phyloP scores from a whole-genome alignment of 202 grass and related monocot species.

The Dendrocalamus latiflorus region DNA sequence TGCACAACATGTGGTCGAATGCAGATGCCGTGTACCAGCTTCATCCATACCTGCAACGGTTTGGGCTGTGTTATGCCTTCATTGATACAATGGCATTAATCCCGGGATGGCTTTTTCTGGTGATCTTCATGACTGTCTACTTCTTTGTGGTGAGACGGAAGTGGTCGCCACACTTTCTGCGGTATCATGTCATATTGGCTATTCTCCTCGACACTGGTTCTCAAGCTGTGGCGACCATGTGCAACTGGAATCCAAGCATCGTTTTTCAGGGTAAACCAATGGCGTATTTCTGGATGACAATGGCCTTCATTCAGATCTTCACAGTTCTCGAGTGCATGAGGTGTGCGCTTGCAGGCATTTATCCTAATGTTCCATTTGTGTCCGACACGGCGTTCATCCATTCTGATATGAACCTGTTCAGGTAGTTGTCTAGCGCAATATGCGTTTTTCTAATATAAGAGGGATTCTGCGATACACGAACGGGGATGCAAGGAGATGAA shows the following conservation, averaged over 20 bases:
- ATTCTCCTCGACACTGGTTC: conserved; percentile 74
- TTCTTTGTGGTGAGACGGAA: conserved; percentile 66
- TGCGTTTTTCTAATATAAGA: conserved; percentile 9
- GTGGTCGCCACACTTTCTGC: conserved; percentile 65
- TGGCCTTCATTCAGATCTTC: conserved; percentile 71
- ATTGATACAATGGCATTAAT: conserved; percentile 58
- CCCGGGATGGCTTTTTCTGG: conserved; percentile 65
- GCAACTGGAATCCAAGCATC: conserved; percentile 61
- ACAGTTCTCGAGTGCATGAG: conserved; percentile 72
- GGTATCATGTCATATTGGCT: conserved; percentile 71
- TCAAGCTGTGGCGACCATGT: conserved; percentile 48
- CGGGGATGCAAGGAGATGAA: neutral
- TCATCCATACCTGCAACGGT: conserved; percentile 64
- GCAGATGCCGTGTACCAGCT: conserved; percentile 68
- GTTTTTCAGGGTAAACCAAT: conserved; percentile 68
- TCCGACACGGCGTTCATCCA: conserved; percentile 74
- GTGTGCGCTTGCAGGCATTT: conserved; percentile 55
- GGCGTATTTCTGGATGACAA: conserved; percentile 64
- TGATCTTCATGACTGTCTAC: conserved; percentile 69
- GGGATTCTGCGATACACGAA: neutral
- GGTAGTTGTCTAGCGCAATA: conserved; percentile 21
- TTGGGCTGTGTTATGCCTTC: conserved; percentile 59
- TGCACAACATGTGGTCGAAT: conserved; percentile 78
- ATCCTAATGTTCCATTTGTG: conserved; percentile 67
- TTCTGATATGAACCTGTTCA: conserved; percentile 58